Evolutionary conservation across 2,329 filamentous ascomycete species (phyloP), one percentile per base, ranked within the genome.

Genomic region (Venturia oleaginea): DNA sequence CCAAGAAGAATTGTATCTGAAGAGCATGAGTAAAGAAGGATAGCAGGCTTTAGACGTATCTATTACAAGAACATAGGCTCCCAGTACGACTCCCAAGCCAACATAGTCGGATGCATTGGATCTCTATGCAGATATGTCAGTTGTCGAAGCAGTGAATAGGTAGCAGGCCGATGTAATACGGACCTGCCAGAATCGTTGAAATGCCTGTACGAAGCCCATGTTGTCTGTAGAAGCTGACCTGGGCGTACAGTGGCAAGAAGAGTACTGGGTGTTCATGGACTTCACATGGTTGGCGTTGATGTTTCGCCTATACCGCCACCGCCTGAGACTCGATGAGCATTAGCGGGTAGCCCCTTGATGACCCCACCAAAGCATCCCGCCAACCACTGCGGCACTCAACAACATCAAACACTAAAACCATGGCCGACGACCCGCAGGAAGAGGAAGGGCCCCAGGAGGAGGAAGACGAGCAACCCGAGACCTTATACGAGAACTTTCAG

Each of bases 61-160:
- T 72, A 77, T 67, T 71, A 88, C 85, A 65, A 86, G 70, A 22
- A 89, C 75, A 76, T 90, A 94, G 62, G 82, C 84, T 5, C 81
- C 78, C 8, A 91, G 71, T n/a, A 97, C 80, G 46, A 90, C 75
- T 1, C 80, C 78, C 67, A 97, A 84, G 42, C 91, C 91, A 37
- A 95, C 76, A 76, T 96, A 97, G 74, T 99, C 94, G 6, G 90
- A 86, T 13, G 90, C 90, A 79, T 97, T 94, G 1, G 90, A 92
- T 73, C 86, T 87, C 84, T 91, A 27, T 13, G 15, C 7, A 22
- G 1, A 17, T 27, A 4, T 30, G 46, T 51, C 11, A 51, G 46
- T 51, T 24, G 22, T 27, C 27, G 46, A 24, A 24, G 22, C 11
- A 10, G 46, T 27, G 3, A 13, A 22, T 10, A 15, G 10, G 5